Percentiles rank a stretch among this genome's conserved stretches.
These are phyloP conservation scores for Ganoderma boninense DNA, from an alignment of 1,284 basidiomycete species.

Conservation along the genomic window DNA sequence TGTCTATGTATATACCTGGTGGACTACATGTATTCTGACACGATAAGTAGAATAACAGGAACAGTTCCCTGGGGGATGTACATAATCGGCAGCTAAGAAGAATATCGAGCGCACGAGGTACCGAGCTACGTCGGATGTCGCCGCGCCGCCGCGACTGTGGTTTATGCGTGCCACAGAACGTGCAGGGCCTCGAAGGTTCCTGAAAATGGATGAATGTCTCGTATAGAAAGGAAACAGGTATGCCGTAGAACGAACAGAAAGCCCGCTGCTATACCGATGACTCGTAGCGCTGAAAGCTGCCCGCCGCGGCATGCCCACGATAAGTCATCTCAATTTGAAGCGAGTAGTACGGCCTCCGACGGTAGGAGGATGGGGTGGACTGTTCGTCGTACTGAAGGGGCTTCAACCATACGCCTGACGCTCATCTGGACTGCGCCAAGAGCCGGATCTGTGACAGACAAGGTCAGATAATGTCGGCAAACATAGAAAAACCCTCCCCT, in stretches of 20 bases:
- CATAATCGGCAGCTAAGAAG: not conserved
- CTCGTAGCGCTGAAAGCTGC: not conserved
- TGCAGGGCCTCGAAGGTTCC: not conserved
- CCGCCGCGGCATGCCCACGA: not conserved
- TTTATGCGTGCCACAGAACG: not conserved
- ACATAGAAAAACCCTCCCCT: not conserved
- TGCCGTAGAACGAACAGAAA: not conserved
- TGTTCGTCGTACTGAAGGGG: not conserved
- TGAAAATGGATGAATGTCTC: not conserved
- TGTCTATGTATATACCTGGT: not conserved
- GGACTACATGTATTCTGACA: not conserved
- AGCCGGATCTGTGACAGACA: not conserved
- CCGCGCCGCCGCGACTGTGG: not conserved
- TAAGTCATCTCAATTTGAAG: not conserved
- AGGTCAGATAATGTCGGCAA: not conserved
- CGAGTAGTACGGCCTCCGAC: not conserved
- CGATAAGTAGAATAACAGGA: not conserved
- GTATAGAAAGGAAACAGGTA: not conserved
- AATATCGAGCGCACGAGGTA: not conserved
- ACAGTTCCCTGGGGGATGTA: not conserved
- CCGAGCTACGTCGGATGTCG: not conserved
- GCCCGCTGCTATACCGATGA: not conserved
- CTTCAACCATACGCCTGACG: not conserved
- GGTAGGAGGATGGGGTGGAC: not conserved
- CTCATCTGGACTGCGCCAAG: not conserved